These are phyloP conservation scores for Xylariaceae sp. DNA, from an alignment of 2,329 filamentous ascomycete species.

Conservation along the genomic window DNA sequence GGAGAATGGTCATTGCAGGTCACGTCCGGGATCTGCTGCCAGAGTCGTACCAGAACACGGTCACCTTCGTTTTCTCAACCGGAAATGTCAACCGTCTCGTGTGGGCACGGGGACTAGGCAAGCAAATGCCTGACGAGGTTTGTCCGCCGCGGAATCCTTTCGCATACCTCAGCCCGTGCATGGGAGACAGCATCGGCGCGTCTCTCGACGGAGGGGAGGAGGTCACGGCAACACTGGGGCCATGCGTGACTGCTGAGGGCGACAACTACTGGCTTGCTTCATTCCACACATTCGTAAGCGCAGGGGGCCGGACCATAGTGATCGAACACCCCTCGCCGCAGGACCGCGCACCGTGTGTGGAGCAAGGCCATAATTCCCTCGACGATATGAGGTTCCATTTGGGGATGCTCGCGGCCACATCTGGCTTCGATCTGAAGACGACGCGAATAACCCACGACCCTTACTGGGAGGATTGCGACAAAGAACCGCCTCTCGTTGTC, in stretches of 20 bases:
- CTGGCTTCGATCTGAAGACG: constrained; percentile 41
- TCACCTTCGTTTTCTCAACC: constrained; percentile 39
- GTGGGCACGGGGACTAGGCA: constrained; percentile 40
- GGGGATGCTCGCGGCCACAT: constrained; percentile 39
- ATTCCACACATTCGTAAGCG: constrained; percentile 43
- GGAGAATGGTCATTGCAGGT: constrained; percentile 38
- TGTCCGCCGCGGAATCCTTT: constrained; percentile 42
- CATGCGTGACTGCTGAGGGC: constrained; percentile 38
- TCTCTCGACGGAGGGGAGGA: constrained; percentile 32
- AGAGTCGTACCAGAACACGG: constrained; percentile 27
- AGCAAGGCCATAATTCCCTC: constrained; percentile 38
- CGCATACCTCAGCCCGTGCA: constrained; percentile 40
- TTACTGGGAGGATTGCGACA: constrained; percentile 42
- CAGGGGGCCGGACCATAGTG: constrained; percentile 31
- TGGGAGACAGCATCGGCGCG: constrained; percentile 45
- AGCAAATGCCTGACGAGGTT: constrained; percentile 39
- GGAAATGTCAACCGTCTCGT: constrained; percentile 38
- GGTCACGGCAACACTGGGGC: constrained; percentile 41
- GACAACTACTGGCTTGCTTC: constrained; percentile 42
- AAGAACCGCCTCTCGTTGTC: constrained; percentile 40
- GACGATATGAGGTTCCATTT: constrained; percentile 31
- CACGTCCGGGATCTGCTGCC: constrained; percentile 43
- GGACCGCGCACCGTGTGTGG: constrained; percentile 37
- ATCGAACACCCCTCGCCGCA: constrained; percentile 41
- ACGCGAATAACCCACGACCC: constrained; percentile 42